phyloP scores from a whole-genome alignment of 1,139 yeast genomes.

The Keqinozyma sinolaborantium region DNA sequence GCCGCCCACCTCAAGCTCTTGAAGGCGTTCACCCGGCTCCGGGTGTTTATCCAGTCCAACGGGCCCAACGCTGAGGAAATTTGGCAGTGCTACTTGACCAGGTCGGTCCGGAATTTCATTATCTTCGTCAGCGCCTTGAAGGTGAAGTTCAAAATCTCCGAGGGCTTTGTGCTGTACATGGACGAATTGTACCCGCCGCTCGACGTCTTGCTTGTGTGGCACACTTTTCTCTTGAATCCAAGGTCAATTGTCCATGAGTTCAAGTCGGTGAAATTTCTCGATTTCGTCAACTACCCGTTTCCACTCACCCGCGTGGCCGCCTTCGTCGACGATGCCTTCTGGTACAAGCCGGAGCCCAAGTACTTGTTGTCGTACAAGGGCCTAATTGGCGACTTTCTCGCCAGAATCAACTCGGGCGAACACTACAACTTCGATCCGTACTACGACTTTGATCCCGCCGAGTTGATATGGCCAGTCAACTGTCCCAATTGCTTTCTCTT shows the following conservation, averaged over 20 bases:
- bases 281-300: slow-evolving; percentile 23
- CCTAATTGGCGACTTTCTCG: background rate
- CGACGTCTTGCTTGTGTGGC: slow-evolving; percentile 41
- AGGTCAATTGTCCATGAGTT: slow-evolving; percentile 24
- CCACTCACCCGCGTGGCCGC: slow-evolving; percentile 2
- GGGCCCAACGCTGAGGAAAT: slow-evolving; percentile 12
- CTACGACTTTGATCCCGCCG: slow-evolving; percentile 5
- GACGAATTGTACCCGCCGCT: slow-evolving; percentile 26
- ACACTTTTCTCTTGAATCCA: slow-evolving; percentile 17
- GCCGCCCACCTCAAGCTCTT: slow-evolving; percentile 30
- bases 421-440: slow-evolving; percentile 5
- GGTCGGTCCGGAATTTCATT: slow-evolving; percentile 28
- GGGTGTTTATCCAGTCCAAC: slow-evolving; percentile 10
- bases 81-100: slow-evolving; percentile 29
- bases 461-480: background rate
- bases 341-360: background rate
- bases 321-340: slow-evolving; percentile 1
- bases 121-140: slow-evolving; percentile 21
- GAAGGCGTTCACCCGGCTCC: slow-evolving; percentile 22
- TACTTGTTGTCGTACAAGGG: background rate
- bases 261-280: slow-evolving; percentile 17
- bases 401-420: slow-evolving; percentile 3
- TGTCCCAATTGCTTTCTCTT: slow-evolving; percentile 4
- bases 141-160: slow-evolving; percentile 1
- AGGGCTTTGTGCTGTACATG: background rate